A percentile compares a stretch with the other conserved stretches of the same genome.
Evolutionary conservation across 2,329 filamentous ascomycete species (phyloP).

Genomic region (Fusarium lateritium): DNA sequence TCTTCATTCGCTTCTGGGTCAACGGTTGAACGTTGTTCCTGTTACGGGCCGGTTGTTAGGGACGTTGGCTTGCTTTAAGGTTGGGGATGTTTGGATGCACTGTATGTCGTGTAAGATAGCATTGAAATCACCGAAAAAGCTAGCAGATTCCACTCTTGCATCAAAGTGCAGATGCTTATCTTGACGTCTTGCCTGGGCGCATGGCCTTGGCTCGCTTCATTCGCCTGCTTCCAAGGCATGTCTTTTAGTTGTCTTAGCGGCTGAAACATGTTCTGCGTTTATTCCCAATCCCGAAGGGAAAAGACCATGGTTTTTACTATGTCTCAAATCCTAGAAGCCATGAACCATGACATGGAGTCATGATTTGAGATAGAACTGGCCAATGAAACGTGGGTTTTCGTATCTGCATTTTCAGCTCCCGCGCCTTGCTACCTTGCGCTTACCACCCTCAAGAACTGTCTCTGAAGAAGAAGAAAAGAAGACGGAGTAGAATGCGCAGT

Average conservation of each 20-base stretch:
- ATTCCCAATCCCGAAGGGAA: not conserved
- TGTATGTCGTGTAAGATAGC: conserved; percentile 6
- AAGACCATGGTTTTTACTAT: not conserved
- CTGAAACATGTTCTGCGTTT: conserved; percentile 7
- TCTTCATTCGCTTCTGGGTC: not conserved
- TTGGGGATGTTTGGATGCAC: not conserved
- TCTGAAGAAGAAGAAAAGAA: conserved; percentile 31
- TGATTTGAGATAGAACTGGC: conserved; percentile 6
- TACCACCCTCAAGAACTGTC: conserved; percentile 12
- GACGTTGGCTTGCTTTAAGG: conserved; percentile 5
- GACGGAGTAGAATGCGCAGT: conserved; percentile 15
- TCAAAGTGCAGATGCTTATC: conserved; percentile 23
- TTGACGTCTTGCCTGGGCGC: conserved; percentile 14
- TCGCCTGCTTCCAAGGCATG: not conserved
- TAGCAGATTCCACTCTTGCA: not conserved
- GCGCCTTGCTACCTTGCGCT: conserved; percentile 9
- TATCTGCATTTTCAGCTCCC: conserved; percentile 16
- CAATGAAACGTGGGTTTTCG: conserved; percentile 11
- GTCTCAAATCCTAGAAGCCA: not conserved
- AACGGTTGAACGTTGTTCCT: conserved; percentile 12
- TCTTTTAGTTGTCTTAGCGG: conserved; percentile 13
- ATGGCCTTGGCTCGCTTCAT: not conserved
- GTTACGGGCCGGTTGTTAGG: conserved; percentile 7
- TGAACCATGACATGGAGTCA: conserved; percentile 22
- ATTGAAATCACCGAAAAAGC: conserved; percentile 8